These are phyloP conservation scores for Colletotrichum tamarilloi DNA, from an alignment of 2,329 filamentous ascomycete species.

Conservation along the genomic window DNA sequence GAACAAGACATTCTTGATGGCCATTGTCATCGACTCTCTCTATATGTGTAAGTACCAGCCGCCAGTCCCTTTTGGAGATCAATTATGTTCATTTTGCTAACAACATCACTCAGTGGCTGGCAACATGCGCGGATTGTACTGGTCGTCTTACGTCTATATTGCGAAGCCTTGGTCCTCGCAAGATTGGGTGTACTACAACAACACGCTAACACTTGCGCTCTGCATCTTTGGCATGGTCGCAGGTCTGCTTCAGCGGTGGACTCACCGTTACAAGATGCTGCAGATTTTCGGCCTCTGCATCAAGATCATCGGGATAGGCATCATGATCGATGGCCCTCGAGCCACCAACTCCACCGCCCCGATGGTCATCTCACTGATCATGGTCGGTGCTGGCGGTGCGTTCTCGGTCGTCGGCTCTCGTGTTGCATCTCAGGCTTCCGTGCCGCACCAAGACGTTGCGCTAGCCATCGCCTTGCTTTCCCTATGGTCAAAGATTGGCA, in stretches of 20 bases:
- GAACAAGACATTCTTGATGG: constrained; percentile 34
- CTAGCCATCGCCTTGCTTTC: constrained; percentile 26
- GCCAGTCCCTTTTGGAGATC: too few relatives aligned
- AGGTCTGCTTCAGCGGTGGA: constrained; percentile 29
- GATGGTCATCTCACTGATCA: constrained; percentile 82
- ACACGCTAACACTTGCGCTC: constrained; percentile 29
- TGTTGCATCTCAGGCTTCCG: constrained; percentile 24
- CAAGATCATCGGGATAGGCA: constrained; percentile 43
- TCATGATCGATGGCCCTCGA: constrained; percentile 28
- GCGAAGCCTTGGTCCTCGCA: constrained; percentile 31
- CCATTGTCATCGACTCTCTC: constrained; percentile 28
- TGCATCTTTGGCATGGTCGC: constrained; percentile 29
- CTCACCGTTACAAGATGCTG: constrained; percentile 29
- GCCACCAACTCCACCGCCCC: constrained; percentile 22
- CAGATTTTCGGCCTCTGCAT: constrained; percentile 39
- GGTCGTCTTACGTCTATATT: constrained; percentile 32
- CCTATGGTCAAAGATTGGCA: constrained; percentile 31
- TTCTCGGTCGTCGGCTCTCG: constrained; percentile 32
- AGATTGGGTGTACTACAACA: constrained; percentile 34
- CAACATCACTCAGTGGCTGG: constrained; percentile 18
- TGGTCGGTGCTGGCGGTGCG: constrained; percentile 69
- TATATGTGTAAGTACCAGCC: constrained; percentile 19
- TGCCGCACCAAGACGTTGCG: constrained; percentile 28
- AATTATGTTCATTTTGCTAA: not conserved
- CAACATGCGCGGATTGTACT: constrained; percentile 28